A percentile compares a stretch with the other conserved stretches of the same genome.
Conservation (phyloP, 2,329 filamentous ascomycete genomes). For the Aspergillus viridinutans region DNA sequence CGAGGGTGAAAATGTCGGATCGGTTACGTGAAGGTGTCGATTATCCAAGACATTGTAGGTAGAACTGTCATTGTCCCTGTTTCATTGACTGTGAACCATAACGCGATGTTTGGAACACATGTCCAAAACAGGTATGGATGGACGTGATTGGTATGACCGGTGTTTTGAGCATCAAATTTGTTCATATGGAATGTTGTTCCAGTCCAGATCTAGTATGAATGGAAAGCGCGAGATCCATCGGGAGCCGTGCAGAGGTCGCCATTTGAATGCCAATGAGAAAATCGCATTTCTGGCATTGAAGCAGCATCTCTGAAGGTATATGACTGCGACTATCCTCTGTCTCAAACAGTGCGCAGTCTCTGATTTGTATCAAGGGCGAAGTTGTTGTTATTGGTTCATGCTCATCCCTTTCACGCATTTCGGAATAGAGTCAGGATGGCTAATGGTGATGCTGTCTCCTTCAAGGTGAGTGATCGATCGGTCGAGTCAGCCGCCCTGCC, state of each 20-base stretch:
- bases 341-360: neutral
- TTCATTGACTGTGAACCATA: neutral
- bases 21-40: neutral
- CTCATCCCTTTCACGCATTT: neutral
- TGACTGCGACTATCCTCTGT: neutral
- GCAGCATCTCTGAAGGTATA: neutral
- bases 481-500: too few species aligned
- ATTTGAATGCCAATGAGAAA: neutral
- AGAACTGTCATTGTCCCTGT: neutral
- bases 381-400: neutral
- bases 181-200: neutral
- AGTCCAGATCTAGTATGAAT: neutral
- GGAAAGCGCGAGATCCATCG: neutral
- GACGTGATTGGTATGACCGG: neutral
- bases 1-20: neutral
- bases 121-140: neutral
- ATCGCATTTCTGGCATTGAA: neutral
- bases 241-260: neutral
- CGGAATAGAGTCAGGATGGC: neutral
- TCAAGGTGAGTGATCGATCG: neutral
- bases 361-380: neutral
- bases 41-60: neutral
- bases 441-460: neutral
- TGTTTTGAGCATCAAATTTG: neutral
- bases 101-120: neutral